Base-by-base conservation (phyloP, 306 rosid species). In the Medicago arabica region DNA sequence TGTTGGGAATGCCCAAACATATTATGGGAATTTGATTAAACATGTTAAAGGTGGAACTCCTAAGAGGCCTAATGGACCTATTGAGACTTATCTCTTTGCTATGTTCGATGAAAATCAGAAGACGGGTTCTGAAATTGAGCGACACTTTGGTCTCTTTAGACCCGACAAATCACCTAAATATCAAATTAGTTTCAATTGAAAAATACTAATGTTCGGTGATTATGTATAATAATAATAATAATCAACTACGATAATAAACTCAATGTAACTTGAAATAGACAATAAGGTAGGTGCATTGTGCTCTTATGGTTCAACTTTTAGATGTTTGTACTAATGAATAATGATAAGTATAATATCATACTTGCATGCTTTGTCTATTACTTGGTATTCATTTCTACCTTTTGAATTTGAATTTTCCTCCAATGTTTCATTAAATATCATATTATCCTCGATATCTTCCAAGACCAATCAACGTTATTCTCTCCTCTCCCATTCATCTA, bases 31-130 rank as follows among this genome's bases (percentile, higher is more conserved):
- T 58, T 72, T 93, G 87, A 87, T 93, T 41, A 67, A 1, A 1
- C 89, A 86, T 40, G 90, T 61, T 14, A 84, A 60, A 21, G 78
- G 75, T 57, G 96, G 93, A 39, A 89, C 92, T 11, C 91, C 93
- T 0, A 89, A 76, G 78, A 82, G 87, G 71, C 85, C 75, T 54
- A 76, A 64, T 75, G 79, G 82, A 59, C 75, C 86, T 12, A 72
- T 88, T 2, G 88, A 84, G 73, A 75, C 86, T 25, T 80, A 82
- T 13, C 41, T 88, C 4, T 88, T 86, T 72, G 90, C 88, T 19
- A 23, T 88, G 92, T 86, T 88, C 67, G 86, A 89, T 6, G 90
- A 87, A 40, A 86, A 82, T 25, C 67, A 12, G 9, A 87, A 89
- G 71, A 1, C 14, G 0, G 82, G 68, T 49, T 8, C 39, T 3